Base-by-base conservation (phyloP, 1,139 yeast species). In the Suhomyces bolitotheri region DNA sequence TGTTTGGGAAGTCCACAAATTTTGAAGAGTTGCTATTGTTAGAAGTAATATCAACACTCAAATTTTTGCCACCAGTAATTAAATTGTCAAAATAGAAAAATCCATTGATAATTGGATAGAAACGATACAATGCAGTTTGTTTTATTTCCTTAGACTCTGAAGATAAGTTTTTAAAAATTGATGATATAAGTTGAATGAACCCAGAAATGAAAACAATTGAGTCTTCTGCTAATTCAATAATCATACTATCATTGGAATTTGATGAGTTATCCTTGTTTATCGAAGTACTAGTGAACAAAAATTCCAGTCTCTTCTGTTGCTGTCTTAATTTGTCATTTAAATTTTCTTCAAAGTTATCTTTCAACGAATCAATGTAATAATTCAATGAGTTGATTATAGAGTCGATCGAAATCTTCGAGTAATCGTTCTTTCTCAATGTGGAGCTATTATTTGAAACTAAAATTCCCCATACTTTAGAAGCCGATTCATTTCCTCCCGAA, bases 171-270 rank as follows among this genome's bases (percentile, higher is more conserved):
- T 50, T 53, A 9, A 64, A 63, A 7, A 71, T 56, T 1, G 65
- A 54, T 5, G 73, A 60, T 5, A 69, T 53, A 31, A 71, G 57
- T 39, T 66, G 64, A 14, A 87, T 64, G 49, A 85, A 81, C 0
- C 96, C 87, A 0, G 90, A 75, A 7, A 89, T 67, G 37, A 86
- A 79, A 6, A 87, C 74, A n/a, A 85, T 63, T 0, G 90, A 82
- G 53, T 88, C 96, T 47, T 87, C 95, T 20, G 86, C 86, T 27
- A 90, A 65, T 35, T 82, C 90, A 14, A 76, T 64, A 3, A 62
- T 40, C 13, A 65, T 54, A 36, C 53, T 49, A 32, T 50, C 54
- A 3, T 43, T 38, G 1, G 46, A 25, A 16, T 48, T 53, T 16
- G 49, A 54, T 3, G 48, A 31, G 10, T 46, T 49, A 7, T 49